A percentile compares a stretch with the other conserved stretches of the same genome.
Evolutionary conservation across 1,284 basidiomycete genomes (phyloP).

Genomic region (Microbotryum intermedium): DNA sequence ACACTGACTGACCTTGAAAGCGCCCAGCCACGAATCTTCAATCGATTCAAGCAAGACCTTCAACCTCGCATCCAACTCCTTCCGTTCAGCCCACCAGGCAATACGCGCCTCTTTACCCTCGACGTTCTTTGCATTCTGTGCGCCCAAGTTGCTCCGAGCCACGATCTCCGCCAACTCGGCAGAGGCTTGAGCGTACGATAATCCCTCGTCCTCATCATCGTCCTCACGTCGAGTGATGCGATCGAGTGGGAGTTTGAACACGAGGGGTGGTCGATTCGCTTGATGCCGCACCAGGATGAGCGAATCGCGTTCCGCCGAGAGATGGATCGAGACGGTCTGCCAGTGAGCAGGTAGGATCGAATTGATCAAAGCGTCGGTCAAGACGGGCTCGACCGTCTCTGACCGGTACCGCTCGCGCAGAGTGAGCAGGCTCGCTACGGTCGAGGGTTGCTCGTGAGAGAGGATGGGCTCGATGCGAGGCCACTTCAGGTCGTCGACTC

Average conservation of each 20-base stretch:
- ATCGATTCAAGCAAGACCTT: conserved; percentile 69
- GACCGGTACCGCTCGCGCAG: conserved; percentile 51
- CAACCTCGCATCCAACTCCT: conserved; percentile 66
- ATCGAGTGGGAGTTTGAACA: conserved; percentile 79
- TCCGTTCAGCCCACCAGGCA: conserved; percentile 78
- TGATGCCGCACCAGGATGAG: conserved; percentile 77
- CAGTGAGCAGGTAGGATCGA: conserved; percentile 62
- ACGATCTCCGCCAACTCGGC: conserved; percentile 72
- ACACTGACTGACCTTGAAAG: conserved; percentile 72
- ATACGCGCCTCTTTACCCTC: conserved; percentile 45
- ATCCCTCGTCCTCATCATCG: conserved; percentile 59
- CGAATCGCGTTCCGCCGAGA: conserved; percentile 71
- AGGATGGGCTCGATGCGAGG: not conserved
- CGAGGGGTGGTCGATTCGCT: conserved; percentile 54
- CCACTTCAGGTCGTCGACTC: conserved; percentile 31
- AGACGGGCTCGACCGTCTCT: conserved; percentile 43
- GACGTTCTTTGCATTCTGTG: conserved; percentile 63
- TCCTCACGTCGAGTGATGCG: conserved; percentile 67
- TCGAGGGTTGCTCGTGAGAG: conserved; percentile 38
- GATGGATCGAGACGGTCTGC: conserved; percentile 74
- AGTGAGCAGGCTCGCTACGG: conserved; percentile 40
- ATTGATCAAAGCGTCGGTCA: conserved; percentile 33
- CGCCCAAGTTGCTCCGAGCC: conserved; percentile 62
- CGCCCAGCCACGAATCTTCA: conserved; percentile 93
- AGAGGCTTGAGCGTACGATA: conserved; percentile 67